phyloP scores from a whole-genome alignment of 805 yeast species.

The Brettanomyces custersianus region DNA sequence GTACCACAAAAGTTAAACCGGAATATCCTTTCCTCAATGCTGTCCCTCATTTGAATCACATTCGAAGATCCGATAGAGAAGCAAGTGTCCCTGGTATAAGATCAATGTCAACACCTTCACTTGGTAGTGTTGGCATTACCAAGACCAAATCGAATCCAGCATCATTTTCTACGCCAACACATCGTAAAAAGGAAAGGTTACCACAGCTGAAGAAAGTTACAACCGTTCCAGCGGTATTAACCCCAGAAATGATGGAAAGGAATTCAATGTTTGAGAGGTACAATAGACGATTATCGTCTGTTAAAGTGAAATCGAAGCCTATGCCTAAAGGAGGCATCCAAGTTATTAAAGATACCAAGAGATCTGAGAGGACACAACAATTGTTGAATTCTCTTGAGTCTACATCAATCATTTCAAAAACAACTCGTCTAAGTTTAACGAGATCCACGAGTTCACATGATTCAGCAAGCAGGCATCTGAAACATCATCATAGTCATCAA shows the following conservation, averaged over 20 bases:
- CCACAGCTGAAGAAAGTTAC: not conserved
- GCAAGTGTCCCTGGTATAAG: not conserved
- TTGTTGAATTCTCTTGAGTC: too few species aligned
- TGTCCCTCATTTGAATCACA: constrained; percentile 2
- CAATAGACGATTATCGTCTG: constrained; percentile 22
- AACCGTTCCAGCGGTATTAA: constrained; percentile 1
- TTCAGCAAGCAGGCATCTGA: too few species aligned
- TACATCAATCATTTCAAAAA: too few species aligned
- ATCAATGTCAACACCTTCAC: constrained; percentile 9
- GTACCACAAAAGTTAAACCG: not conserved
- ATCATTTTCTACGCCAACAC: not conserved
- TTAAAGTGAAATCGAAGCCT: too few species aligned
- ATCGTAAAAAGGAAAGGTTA: not conserved
- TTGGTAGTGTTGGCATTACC: not conserved
- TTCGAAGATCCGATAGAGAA: constrained; percentile 1
- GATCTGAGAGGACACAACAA: too few species aligned
- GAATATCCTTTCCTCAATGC: constrained; percentile 2
- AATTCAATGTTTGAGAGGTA: constrained; percentile 23
- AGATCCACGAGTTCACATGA: too few species aligned
- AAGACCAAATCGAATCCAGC: constrained; percentile 1
- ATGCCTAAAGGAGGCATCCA: too few species aligned
- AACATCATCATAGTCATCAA: too few species aligned
- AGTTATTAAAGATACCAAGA: too few species aligned
- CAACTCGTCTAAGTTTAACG: too few species aligned
- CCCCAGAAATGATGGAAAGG: constrained; percentile 6